Conservation (phyloP, 1,284 basidiomycete genomes). For the Heterobasidion occidentale region DNA sequence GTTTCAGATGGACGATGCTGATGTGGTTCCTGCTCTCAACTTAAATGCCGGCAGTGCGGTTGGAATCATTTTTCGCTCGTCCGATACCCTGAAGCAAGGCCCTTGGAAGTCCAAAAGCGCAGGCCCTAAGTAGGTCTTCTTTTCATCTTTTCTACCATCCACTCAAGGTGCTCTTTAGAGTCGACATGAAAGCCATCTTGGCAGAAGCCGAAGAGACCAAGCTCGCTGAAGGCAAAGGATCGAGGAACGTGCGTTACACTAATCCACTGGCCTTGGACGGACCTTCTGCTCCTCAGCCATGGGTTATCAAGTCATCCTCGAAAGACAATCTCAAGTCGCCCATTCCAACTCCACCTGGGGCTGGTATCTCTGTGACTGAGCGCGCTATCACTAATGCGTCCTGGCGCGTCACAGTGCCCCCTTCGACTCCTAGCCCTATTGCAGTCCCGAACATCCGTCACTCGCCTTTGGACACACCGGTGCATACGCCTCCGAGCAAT, state of each 20-base stretch:
- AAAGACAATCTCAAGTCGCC: constrained; percentile 2
- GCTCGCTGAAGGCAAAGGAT: not conserved
- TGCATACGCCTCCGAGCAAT: constrained; percentile 2
- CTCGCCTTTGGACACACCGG: not conserved
- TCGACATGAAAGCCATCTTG: constrained; percentile 84
- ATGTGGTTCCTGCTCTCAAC: constrained; percentile 18
- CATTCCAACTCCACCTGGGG: not conserved
- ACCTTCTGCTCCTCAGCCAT: not conserved
- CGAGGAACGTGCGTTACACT: too few relatives aligned
- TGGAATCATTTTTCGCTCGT: constrained; percentile 4
- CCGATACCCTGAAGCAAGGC: constrained; percentile 9
- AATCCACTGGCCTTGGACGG: too few relatives aligned
- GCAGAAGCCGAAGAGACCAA: constrained; percentile 53
- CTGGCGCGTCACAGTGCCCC: not conserved
- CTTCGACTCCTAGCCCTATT: not conserved
- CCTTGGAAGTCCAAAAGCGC: constrained; percentile 32
- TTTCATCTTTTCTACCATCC: not conserved
- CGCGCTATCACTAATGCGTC: not conserved
- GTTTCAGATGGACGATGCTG: constrained; percentile 60
- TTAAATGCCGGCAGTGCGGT: constrained; percentile 4
- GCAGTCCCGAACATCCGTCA: not conserved
- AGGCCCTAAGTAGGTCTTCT: constrained; percentile 25
- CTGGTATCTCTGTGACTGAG: not conserved
- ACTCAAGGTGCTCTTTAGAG: constrained; percentile 30
- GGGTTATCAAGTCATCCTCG: constrained; percentile 4